phyloP scores from a whole-genome alignment of 1,284 basidiomycete genomes.

The Ustilago sp. region DNA sequence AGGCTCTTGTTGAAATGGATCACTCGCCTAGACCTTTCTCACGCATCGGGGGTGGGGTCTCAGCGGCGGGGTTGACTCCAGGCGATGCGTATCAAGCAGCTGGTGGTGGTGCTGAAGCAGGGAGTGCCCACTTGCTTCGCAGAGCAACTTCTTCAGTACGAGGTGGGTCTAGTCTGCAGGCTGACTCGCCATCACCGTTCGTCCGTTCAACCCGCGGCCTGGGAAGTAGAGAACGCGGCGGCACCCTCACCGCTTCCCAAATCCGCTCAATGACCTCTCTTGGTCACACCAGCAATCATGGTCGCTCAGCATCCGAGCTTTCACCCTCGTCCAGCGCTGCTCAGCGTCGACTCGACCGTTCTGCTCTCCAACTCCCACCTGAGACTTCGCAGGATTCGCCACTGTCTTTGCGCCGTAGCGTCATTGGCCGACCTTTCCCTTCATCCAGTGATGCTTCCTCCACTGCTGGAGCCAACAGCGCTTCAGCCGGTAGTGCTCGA shows the following conservation, averaged over 20 bases:
- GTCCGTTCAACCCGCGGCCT: constrained; percentile 12
- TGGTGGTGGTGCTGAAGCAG: constrained; percentile 1
- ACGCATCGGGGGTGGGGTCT: constrained; percentile 29
- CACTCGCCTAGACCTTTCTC: constrained; percentile 42
- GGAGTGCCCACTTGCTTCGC: constrained; percentile 22
- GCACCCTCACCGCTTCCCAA: constrained; percentile 41
- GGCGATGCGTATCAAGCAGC: background rate
- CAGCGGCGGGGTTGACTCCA: constrained; percentile 6
- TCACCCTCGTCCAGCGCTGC: constrained; percentile 38
- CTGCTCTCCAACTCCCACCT: background rate
- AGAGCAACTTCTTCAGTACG: constrained; percentile 29
- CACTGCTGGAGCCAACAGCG: background rate
- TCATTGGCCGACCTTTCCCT: constrained; percentile 24
- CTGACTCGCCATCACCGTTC: constrained; percentile 23
- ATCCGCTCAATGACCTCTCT: constrained; percentile 48
- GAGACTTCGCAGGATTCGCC: constrained; percentile 27
- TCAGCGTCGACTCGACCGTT: constrained; percentile 29
- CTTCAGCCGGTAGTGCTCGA: background rate
- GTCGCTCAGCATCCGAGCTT: constrained; percentile 44
- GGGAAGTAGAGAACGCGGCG: constrained; percentile 26
- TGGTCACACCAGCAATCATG: constrained; percentile 33
- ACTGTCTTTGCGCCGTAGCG: constrained; percentile 21
- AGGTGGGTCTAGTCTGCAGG: constrained; percentile 20
- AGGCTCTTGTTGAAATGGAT: constrained; percentile 40
- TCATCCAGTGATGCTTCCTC: background rate